Conservation (phyloP, 2,329 filamentous ascomycete genomes). For the Paraphaeosphaeria minitans region DNA sequence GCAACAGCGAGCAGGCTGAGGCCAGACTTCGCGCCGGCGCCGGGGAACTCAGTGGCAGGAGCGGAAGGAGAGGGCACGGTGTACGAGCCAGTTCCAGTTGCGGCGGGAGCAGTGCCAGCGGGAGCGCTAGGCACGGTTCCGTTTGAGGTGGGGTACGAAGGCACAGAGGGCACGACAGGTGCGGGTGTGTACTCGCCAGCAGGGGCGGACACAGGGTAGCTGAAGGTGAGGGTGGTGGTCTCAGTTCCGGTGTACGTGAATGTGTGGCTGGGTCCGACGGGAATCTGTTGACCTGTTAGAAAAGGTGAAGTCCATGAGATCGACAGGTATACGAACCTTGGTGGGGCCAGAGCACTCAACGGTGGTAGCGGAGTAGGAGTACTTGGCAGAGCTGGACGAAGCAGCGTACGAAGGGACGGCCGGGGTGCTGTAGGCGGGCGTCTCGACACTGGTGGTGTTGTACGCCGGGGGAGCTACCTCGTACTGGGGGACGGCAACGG, state of each 20-base stretch:
- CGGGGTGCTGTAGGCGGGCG: conserved; percentile 35
- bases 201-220: conserved; percentile 23
- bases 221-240: conserved; percentile 39
- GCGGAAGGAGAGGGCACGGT: conserved; percentile 32
- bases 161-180: conserved; percentile 11
- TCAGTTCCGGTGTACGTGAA: conserved; percentile 44
- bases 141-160: conserved; percentile 26
- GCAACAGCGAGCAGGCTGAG: conserved; percentile 59
- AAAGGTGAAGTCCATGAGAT: no score
- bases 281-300: conserved; percentile 11
- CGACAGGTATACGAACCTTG: neutral
- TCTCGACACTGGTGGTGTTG: conserved; percentile 24
- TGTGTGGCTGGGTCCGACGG: conserved; percentile 35
- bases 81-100: conserved; percentile 23
- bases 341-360: conserved; percentile 31
- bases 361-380: conserved; percentile 32
- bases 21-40: conserved; percentile 58
- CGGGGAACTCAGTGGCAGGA: conserved; percentile 51
- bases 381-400: conserved; percentile 23
- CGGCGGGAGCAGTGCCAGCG: conserved; percentile 24
- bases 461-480: conserved; percentile 17
- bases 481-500: conserved; percentile 19
- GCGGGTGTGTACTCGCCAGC: conserved; percentile 5
- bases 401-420: conserved; percentile 25
- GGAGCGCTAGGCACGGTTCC: conserved; percentile 27